Base-by-base conservation (phyloP, 352 stramenopile genomes). In the Globisporangium polare region DNA sequence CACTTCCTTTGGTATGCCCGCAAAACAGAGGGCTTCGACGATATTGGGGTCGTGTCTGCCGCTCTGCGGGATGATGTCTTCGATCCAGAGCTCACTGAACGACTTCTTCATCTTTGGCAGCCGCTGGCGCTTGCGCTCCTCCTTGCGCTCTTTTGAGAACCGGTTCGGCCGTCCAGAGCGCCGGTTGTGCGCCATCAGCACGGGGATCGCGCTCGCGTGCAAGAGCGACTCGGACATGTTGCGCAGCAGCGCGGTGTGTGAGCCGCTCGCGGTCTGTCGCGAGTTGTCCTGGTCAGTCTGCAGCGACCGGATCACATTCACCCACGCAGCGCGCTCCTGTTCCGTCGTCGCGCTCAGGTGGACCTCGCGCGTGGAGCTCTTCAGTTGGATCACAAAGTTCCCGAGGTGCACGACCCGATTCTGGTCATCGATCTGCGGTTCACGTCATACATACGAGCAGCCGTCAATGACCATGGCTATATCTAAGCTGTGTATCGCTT, bases 321-420 rank as follows among this genome's bases (percentile, higher is more conserved):
- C 76, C 86, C 86, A 95, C 35, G 60, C 65, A n/a, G 66, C 59
- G 0, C 84, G 77, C 53, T 95, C 86, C 39, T 87, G 73, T 60
- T 95, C 86, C 2, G 86, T 95, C 22, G 86, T 65, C 2, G 84
- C 79, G 60, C 86, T 95, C 53, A 95, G 49, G 45, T 83, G 92
- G 1, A 91, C 54, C 45, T 72, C 78, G 3, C 72, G 73, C 5
- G 72, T 68, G 13, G 72, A 63, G 6, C 72, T 82, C 37, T 78
- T 77, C 37, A 95, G 66, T 50, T 90, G 80, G n/a, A 95, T 77
- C 20, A 94, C 86, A 53, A 80, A 88, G 66, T 95, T 95, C 39
- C 83, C 76, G 1, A 68, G 51, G 47, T 95, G 86, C 20, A 71
- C 61, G n/a, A 92, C 82, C 7, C 72, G 71, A 53, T 95, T 95